phyloP scores from a whole-genome alignment of 2,329 filamentous ascomycete genomes.

The Sporothrix pseudoabietina region DNA sequence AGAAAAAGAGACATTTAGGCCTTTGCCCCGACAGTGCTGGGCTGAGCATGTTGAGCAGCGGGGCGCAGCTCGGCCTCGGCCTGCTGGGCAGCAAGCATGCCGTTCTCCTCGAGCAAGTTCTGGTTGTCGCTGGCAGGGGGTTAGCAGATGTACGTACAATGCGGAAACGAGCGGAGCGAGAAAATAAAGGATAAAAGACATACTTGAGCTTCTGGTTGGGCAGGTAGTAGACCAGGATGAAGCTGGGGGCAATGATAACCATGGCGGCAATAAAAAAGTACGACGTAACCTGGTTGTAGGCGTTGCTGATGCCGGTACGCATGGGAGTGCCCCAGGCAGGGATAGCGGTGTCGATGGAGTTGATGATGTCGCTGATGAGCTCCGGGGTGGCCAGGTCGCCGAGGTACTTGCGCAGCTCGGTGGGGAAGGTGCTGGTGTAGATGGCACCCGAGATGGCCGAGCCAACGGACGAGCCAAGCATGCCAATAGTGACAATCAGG shows the following conservation, averaged over 20 bases:
- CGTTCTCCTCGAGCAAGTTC: constrained; percentile 27
- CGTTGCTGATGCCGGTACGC: constrained; percentile 28
- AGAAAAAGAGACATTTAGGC: not conserved
- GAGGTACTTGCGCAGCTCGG: constrained; percentile 21
- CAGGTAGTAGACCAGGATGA: constrained; percentile 26
- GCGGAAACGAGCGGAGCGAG: not conserved
- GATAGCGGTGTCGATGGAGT: constrained; percentile 29
- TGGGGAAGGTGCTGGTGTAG: constrained; percentile 30
- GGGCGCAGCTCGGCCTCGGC: not conserved
- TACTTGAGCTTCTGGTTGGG: constrained; percentile 28
- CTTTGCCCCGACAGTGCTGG: not conserved
- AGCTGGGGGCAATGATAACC: constrained; percentile 27
- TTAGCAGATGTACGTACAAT: not conserved
- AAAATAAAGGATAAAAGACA: not conserved
- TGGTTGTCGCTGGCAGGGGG: constrained; percentile 18
- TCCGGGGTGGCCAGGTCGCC: constrained; percentile 26
- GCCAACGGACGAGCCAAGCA: constrained; percentile 29
- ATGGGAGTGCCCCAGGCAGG: constrained; percentile 28
- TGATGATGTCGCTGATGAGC: constrained; percentile 28
- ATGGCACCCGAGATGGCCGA: constrained; percentile 32
- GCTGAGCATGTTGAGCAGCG: constrained; percentile 2
- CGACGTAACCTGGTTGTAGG: constrained; percentile 29
- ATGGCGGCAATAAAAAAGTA: constrained; percentile 30
- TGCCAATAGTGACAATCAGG: constrained; percentile 27
- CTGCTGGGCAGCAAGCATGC: constrained; percentile 20